A percentile compares a stretch with the other conserved stretches of the same genome.
phyloP scores from a whole-genome alignment of 2,329 filamentous ascomycete genomes.

The Nigrograna mackinnonii region DNA sequence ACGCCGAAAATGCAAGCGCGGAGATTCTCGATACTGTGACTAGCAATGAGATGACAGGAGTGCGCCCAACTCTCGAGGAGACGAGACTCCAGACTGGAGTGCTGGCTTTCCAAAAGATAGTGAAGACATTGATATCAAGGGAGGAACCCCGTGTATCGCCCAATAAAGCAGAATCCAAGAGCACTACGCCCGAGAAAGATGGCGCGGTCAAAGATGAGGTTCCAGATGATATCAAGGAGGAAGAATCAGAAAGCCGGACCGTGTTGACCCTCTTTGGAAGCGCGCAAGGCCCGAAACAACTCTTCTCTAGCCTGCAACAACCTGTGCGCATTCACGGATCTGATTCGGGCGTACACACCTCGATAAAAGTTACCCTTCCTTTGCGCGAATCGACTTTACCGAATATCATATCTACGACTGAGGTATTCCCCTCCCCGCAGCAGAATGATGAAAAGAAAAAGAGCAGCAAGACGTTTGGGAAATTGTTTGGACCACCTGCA shows the following conservation, averaged over 20 bases:
- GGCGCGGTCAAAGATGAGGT: conserved; percentile 22
- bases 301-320: conserved; percentile 84
- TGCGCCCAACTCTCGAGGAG: conserved; percentile 39
- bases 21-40: conserved; percentile 42
- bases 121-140: conserved; percentile 29
- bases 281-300: conserved; percentile 72
- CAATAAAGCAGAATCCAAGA: conserved; percentile 4
- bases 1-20: conserved; percentile 45
- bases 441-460: conserved; percentile 50
- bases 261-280: conserved; percentile 79
- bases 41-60: conserved; percentile 15
- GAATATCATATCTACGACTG: conserved; percentile 72
- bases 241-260: conserved; percentile 49
- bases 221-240: too few species aligned
- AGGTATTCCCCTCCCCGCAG: conserved; percentile 60
- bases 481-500: conserved; percentile 72
- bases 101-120: conserved; percentile 37
- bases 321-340: conserved; percentile 41
- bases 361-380: conserved; percentile 49
- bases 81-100: conserved; percentile 30
- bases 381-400: conserved; percentile 71
- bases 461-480: conserved; percentile 68
- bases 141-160: conserved; percentile 27
- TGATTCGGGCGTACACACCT: conserved; percentile 38
- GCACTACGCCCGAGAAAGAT: conserved; percentile 4